These are phyloP conservation scores for Tuber indicum DNA, from an alignment of 495 filamentous ascomycete genomes.

Conservation along the genomic window DNA sequence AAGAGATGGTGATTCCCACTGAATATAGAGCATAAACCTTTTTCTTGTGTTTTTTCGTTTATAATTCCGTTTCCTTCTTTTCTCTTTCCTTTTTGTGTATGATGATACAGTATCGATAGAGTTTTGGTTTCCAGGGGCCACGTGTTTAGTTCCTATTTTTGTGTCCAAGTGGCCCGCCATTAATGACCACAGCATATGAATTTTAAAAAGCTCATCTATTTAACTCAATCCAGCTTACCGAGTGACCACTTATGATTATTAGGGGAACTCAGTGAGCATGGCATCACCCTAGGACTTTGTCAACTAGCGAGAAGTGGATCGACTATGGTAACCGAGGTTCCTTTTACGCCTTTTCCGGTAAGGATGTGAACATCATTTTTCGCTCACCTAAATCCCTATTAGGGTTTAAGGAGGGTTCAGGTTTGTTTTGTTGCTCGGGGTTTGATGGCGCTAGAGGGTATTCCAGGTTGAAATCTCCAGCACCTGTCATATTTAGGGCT, in stretches of 20 bases:
- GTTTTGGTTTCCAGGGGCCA: not conserved
- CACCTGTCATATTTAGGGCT: not conserved
- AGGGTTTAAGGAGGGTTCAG: not conserved
- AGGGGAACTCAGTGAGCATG: not conserved
- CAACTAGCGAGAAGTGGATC: not conserved
- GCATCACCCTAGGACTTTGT: not conserved
- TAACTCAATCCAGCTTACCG: not conserved
- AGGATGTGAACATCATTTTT: not conserved
- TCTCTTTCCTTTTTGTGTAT: not conserved
- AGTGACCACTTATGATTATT: not conserved
- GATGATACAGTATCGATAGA: not conserved
- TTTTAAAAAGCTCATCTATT: not conserved
- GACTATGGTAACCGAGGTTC: not conserved
- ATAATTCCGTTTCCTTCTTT: not conserved
- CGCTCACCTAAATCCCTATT: not conserved
- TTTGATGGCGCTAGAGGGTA: not conserved
- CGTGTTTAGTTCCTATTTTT: not conserved
- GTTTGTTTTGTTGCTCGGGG: not conserved
- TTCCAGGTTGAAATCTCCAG: not conserved
- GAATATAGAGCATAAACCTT: not conserved
- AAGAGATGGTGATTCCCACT: not conserved
- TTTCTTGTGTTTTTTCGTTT: not conserved
- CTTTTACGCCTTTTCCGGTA: not conserved
- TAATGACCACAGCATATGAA: not conserved
- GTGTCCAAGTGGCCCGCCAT: not conserved